phyloP scores from a whole-genome alignment of 148 eudicot genomes.

The Agrostemma githago region DNA sequence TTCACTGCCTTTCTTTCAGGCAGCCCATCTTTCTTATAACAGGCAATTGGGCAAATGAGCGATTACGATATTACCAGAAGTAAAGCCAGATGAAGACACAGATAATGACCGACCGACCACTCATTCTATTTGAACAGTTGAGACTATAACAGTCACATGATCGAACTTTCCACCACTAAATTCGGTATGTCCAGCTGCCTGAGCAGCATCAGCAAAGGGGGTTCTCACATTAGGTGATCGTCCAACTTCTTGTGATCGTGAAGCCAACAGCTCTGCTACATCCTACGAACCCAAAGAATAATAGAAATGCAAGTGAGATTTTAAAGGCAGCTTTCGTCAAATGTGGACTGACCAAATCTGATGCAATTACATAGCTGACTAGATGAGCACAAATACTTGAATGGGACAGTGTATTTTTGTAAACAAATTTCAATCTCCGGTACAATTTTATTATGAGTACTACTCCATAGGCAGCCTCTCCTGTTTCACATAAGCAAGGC shows the following conservation, averaged over 20 bases:
- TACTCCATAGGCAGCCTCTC: too few relatives aligned
- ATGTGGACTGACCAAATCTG: not conserved
- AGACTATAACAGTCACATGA: conserved; percentile 62
- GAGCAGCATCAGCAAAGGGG: conserved; percentile 77
- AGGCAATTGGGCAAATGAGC: not conserved
- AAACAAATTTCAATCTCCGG: not conserved
- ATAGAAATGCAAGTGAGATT: not conserved
- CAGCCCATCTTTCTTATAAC: too few relatives aligned
- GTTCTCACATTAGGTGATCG: conserved; percentile 44
- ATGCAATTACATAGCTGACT: not conserved
- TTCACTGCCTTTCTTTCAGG: too few relatives aligned
- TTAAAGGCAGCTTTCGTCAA: too few relatives aligned
- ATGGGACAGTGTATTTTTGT: not conserved
- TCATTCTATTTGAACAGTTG: conserved; percentile 37
- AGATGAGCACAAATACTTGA: not conserved
- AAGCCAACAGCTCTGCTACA: conserved; percentile 55
- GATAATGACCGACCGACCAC: too few relatives aligned
- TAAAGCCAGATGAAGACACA: not conserved
- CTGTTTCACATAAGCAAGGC: too few relatives aligned
- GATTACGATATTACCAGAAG: too few relatives aligned
- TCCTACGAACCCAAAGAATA: conserved; percentile 39
- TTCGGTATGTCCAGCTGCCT: conserved; percentile 64
- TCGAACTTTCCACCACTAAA: conserved; percentile 65
- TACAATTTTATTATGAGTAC: too few relatives aligned
- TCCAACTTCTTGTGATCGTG: conserved; percentile 64